These are phyloP conservation scores for Arctium minus DNA, from an alignment of 129 eudicot species.

Conservation along the genomic window DNA sequence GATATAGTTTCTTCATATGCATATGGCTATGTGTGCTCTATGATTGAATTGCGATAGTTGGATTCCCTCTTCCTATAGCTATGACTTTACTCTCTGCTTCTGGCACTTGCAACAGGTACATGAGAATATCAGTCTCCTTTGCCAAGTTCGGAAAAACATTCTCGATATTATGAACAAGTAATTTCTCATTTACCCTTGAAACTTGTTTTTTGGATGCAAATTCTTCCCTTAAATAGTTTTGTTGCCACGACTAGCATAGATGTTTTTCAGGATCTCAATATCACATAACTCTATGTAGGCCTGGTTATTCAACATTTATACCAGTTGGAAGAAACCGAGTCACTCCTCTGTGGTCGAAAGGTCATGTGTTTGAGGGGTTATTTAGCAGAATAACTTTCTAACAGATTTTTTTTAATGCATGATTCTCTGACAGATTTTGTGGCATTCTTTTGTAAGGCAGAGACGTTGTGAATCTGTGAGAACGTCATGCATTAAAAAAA, in stretches of 20 bases:
- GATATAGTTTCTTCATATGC: neutral
- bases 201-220: neutral
- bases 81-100: conserved; percentile 5
- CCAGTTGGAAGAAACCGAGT: no score
- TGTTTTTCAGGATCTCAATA: no score
- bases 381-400: neutral
- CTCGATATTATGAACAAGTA: conserved; percentile 53
- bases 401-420: no score
- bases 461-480: neutral
- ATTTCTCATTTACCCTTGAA: conserved; percentile 17
- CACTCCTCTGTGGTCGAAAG: no score
- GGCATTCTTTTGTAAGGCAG: neutral
- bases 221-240: neutral
- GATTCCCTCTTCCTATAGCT: neutral
- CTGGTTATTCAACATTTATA: no score
- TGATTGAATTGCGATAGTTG: no score
- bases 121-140: conserved; percentile 64
- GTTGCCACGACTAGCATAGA: neutral
- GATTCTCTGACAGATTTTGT: neutral
- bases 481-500: neutral
- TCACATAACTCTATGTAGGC: no score
- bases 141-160: conserved; percentile 73
- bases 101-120: conserved; percentile 43
- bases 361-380: neutral
- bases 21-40: neutral